A percentile compares a stretch with the other conserved stretches of the same genome.
phyloP scores from a whole-genome alignment of 305 asterid species.

The Solanum chacoense region DNA sequence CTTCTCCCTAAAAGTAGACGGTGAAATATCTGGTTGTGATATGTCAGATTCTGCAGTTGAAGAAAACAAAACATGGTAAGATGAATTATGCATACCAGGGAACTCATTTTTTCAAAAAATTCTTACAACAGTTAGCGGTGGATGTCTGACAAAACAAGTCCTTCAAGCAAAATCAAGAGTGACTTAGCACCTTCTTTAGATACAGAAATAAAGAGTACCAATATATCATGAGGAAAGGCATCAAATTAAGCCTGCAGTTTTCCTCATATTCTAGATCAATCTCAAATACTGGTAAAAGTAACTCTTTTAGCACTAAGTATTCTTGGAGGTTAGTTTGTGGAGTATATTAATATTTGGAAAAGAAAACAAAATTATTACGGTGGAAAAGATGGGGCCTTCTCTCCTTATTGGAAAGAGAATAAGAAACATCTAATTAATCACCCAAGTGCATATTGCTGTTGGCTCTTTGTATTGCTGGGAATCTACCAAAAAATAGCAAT shows the following conservation, averaged over 20 bases:
- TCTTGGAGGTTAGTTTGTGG: neutral
- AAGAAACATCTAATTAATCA: neutral
- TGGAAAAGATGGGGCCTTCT: neutral
- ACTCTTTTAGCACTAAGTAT: neutral
- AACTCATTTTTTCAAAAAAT: neutral
- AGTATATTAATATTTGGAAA: neutral
- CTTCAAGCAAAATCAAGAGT: neutral
- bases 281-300: neutral
- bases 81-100: neutral
- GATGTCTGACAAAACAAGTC: neutral
- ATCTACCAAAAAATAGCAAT: neutral
- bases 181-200: neutral
- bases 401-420: neutral
- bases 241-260: neutral
- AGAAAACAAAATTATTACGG: neutral
- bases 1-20: neutral
- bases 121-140: neutral
- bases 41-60: neutral
- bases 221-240: neutral
- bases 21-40: conserved; percentile 2
- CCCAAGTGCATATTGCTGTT: neutral
- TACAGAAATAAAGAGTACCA: neutral
- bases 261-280: neutral
- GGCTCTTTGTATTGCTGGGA: neutral
- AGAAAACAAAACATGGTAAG: neutral